These are phyloP conservation scores for Citrus australasica DNA, from an alignment of 345 rosid genomes.

Conservation along the genomic window DNA sequence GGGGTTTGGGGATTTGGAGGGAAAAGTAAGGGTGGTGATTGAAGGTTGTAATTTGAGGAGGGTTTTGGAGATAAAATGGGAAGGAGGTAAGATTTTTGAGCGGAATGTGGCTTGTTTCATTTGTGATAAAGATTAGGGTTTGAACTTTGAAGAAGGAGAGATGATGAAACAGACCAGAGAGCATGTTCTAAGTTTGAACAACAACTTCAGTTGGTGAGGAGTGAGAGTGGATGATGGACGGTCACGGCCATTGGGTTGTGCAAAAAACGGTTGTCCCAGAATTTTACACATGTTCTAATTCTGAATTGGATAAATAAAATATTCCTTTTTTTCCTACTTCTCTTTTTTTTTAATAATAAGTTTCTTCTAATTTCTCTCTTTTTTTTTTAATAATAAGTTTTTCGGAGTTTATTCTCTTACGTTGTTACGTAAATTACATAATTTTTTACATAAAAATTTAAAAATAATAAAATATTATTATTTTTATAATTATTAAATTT, in stretches of 20 bases:
- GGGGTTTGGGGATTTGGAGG: conserved; percentile 27
- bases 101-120: conserved; percentile 44
- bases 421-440: too few relatives aligned
- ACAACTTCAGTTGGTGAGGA: neutral
- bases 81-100: conserved; percentile 31
- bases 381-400: too few relatives aligned
- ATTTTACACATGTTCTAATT: conserved; percentile 27
- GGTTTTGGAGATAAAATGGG: conserved; percentile 33
- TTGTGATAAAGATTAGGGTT: conserved; percentile 26
- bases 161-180: conserved; percentile 13
- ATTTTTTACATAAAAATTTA: too few relatives aligned
- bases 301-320: neutral
- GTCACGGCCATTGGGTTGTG: neutral
- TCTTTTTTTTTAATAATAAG: too few relatives aligned
- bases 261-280: conserved; percentile 25
- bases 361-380: too few relatives aligned
- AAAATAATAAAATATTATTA: too few relatives aligned
- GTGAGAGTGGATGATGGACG: neutral
- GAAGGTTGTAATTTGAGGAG: conserved; percentile 17
- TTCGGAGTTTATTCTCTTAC: too few relatives aligned
- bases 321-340: neutral
- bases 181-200: too few relatives aligned
- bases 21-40: conserved; percentile 15
- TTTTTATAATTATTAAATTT: too few relatives aligned
- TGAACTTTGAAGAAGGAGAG: conserved; percentile 12